phyloP scores from a whole-genome alignment of 805 yeast species.

The Candida vaughaniae region DNA sequence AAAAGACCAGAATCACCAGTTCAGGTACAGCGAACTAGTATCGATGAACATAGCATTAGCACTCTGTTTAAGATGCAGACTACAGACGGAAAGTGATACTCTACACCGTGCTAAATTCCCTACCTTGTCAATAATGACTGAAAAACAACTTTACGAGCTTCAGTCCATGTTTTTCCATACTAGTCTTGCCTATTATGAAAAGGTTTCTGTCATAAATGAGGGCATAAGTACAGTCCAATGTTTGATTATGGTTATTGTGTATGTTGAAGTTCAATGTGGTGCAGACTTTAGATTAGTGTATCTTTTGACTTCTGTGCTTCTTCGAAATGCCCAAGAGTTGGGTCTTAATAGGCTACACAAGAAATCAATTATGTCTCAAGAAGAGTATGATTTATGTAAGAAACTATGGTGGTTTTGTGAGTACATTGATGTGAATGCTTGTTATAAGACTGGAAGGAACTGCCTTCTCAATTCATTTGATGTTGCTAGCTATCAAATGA shows the following conservation, averaged over 20 bases:
- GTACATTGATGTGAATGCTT: conserved; percentile 24
- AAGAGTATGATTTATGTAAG: conserved; percentile 16
- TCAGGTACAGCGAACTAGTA: conserved; percentile 28
- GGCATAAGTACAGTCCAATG: conserved; percentile 52
- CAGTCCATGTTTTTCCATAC: conserved; percentile 19
- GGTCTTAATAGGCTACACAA: conserved; percentile 23
- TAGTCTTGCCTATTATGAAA: conserved; percentile 51
- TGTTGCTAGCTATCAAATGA: conserved; percentile 16
- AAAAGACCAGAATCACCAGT: conserved; percentile 6
- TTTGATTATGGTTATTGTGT: conserved; percentile 43
- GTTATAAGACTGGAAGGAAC: conserved; percentile 30
- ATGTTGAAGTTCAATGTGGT: conserved; percentile 26
- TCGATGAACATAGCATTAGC: conserved; percentile 29
- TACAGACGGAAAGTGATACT: conserved; percentile 11
- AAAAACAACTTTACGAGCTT: conserved; percentile 14
- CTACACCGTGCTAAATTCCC: conserved; percentile 12
- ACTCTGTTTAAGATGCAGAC: conserved; percentile 19
- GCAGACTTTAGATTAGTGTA: conserved; percentile 26
- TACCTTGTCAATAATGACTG: conserved; percentile 6
- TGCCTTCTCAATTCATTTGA: conserved; percentile 22
- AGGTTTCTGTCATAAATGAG: conserved; percentile 45
- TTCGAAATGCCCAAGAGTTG: conserved; percentile 30
- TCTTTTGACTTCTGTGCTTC: conserved; percentile 23
- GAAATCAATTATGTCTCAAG: conserved; percentile 1
- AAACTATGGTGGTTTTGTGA: conserved; percentile 32